Evolutionary conservation across 768 basidiomycete species (phyloP), one percentile per base, ranked within the genome.

Genomic region (Dictyophora rubrovolvata): DNA sequence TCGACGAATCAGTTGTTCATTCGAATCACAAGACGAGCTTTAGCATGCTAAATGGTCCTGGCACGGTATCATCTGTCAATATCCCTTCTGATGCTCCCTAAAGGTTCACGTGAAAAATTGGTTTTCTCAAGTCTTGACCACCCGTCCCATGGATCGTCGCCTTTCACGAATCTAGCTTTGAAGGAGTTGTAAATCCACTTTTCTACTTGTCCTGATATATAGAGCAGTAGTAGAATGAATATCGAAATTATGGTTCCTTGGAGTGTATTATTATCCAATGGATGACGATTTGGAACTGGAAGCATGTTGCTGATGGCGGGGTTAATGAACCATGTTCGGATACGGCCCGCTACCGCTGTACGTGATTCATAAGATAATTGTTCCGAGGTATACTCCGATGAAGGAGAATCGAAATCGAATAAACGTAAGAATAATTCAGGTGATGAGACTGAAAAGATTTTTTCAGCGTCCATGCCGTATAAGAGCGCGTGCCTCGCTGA

Each of bases 121-220:
- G 28, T 48, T 48, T 51, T 35, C 17, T 28, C 53, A 23, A 60
- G 42, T 35, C 70, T 53, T 47, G 53, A 68, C 83, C 82, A 79
- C 49, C 70, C 65, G 33, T 63, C 65, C 83, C 83, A 84, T 6
- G 83, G 81, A 65, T 84, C 83, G 22, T 73, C 66, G 1, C 81
- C 81, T 12, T 61, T 62, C 0, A 84, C 79, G 47, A 80, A 74
- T 51, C 79, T 69, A 17, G 80, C 84, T 0, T 71, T 63, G 6
- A 68, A 61, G 2, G 68, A 21, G 0, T 60, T 49, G 62, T 80
- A 83, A 1, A 78, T 55, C 59, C 51, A 61, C 57, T 67, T 65
- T 65, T 81, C 79, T 8, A 80, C 6, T 0, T 54, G 49, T n/a
- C 73, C 74, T 3, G 74, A 50, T 2, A 66, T 9, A 17, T 71